Evolutionary conservation across 2,329 filamentous ascomycete species (phyloP).

Genomic region (Cladosporium cucumerinum): DNA sequence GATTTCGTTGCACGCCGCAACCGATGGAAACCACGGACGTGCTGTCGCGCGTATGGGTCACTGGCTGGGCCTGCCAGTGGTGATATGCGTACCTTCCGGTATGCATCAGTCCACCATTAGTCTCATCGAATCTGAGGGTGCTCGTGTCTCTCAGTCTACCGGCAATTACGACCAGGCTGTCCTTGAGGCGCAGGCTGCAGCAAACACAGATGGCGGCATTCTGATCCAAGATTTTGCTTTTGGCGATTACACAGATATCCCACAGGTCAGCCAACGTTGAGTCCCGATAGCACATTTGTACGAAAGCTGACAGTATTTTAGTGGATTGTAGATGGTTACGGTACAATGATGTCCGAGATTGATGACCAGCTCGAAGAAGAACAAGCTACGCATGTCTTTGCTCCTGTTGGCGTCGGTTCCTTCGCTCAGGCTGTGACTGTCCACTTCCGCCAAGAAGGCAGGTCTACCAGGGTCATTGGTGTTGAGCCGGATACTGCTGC

Average conservation of each 20-base stretch:
- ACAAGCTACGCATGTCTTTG: slow-evolving; percentile 52
- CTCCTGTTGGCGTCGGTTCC: slow-evolving; percentile 68
- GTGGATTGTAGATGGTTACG: slow-evolving; percentile 56
- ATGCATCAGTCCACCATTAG: slow-evolving; percentile 54
- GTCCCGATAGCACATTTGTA: rapidly evolving
- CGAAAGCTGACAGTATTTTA: neutral
- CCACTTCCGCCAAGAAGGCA: slow-evolving; percentile 54
- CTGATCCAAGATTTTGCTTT: slow-evolving; percentile 67
- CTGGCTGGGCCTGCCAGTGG: slow-evolving; percentile 52
- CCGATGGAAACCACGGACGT: slow-evolving; percentile 71
- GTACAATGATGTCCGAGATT: slow-evolving; percentile 65
- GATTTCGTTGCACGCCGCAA: slow-evolving; percentile 57
- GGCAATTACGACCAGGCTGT: slow-evolving; percentile 64
- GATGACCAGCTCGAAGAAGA: slow-evolving; percentile 54
- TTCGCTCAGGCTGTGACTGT: slow-evolving; percentile 64
- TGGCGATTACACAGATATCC: slow-evolving; percentile 61
- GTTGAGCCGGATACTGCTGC: slow-evolving; percentile 67
- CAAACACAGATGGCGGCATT: slow-evolving; percentile 42
- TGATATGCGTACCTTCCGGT: slow-evolving; percentile 59
- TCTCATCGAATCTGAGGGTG: slow-evolving; percentile 60
- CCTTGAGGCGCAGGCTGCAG: slow-evolving; percentile 46
- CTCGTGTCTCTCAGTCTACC: slow-evolving; percentile 50
- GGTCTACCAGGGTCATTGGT: slow-evolving; percentile 46
- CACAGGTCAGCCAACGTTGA: slow-evolving; percentile 40
- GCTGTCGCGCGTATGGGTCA: slow-evolving; percentile 66